Base-by-base conservation (phyloP, 2,329 filamentous ascomycete species). In the Clonostachys rhizophaga region DNA sequence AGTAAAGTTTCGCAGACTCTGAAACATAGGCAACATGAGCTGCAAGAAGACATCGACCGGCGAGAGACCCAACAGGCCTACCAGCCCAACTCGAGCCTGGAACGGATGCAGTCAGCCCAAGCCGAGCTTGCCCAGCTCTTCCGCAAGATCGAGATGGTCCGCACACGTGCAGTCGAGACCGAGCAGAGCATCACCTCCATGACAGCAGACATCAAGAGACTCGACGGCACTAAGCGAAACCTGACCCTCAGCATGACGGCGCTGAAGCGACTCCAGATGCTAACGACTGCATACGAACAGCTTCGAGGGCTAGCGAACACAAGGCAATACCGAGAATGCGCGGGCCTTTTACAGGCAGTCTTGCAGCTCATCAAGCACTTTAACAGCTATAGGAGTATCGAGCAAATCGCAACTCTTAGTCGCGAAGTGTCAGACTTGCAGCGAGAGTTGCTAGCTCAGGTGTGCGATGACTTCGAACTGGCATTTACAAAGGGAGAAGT, bases 201-300 rank as follows among this genome's bases (percentile, higher is more conserved):
- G 94, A 99, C 94, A 51, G 91, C 94, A 49, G 94, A 99, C 62
- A 99, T 99, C 66, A 99, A 99, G 73, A 85, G 92, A 55, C 78
- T 99, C 54, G 94, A 99, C 68, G 89, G 88, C 66, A 96, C 94
- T 36, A 99, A 99, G 75, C 87, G 87, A 66, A 99, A 99, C 68
- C 77, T 99, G 51, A 96, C 94, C 10, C 78, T 95, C 46, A 96
- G 91, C 54, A 99, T 99, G 94, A 99, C 94, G 40, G 92, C 92
- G 18, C 75, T 99, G 59, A 99, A 99, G 74, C 81, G 94, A 42
- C 77, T 99, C 57, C 94, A 99, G 75, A 99, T 99, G 94, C 73
- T 99, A 62, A 97, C 94, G 6, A 97, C 94, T 5, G 94, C 94
- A n/a, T 99, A 97, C 68, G 94, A 97, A 63, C 94, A 99, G 70